Conservation (phyloP, 2,329 filamentous ascomycete species). For the Fusarium brevicatenulatum region DNA sequence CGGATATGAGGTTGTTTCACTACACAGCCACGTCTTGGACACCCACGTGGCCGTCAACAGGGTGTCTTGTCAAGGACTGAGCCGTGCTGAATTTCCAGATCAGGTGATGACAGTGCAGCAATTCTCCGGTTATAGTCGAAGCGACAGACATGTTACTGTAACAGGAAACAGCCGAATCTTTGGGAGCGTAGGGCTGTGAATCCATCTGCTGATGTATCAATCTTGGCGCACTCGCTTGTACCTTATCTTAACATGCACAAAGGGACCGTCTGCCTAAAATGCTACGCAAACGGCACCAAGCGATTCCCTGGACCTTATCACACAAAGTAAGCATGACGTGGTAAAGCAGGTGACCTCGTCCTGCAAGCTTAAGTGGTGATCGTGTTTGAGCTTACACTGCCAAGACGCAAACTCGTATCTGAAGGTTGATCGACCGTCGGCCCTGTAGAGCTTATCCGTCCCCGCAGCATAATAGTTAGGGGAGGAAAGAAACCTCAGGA, state of each 20-base stretch:
- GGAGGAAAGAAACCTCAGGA: too few relatives aligned
- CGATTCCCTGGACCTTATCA: neutral
- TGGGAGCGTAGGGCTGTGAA: neutral
- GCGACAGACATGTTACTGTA: neutral
- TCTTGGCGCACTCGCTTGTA: neutral
- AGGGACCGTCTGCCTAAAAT: neutral
- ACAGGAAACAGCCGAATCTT: constrained; percentile 1
- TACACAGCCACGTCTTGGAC: neutral
- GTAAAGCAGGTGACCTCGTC: neutral
- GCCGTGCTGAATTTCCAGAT: neutral
- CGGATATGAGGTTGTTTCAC: neutral
- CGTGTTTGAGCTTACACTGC: constrained; percentile 16
- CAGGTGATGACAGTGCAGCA: neutral
- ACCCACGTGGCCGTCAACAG: neutral
- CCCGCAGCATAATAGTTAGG: too few relatives aligned
- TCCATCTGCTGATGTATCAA: neutral
- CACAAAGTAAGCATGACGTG: neutral
- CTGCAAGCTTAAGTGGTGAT: neutral
- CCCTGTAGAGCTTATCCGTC: neutral
- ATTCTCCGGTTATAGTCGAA: neutral
- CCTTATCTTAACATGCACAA: neutral
- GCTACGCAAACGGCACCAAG: neutral
- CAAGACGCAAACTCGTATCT: constrained; percentile 16
- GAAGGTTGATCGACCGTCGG: neutral
- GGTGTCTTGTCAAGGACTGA: neutral